Evolutionary conservation across 2,329 filamentous ascomycete genomes (phyloP).

Genomic region (Plenodomus lindquistii): DNA sequence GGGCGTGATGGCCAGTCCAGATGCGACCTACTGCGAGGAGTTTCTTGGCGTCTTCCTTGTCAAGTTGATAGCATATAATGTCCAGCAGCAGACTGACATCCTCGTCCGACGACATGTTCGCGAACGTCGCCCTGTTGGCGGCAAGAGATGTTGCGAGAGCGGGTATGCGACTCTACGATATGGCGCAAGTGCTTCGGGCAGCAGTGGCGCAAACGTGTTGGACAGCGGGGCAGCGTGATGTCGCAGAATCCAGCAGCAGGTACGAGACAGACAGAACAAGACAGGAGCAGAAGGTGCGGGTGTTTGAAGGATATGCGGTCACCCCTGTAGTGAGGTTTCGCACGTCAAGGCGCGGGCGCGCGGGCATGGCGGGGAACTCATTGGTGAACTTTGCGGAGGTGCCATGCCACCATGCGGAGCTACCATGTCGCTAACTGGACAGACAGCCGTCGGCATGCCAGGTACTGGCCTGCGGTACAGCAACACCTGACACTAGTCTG

Average conservation of each 20-base stretch:
- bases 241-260: neutral
- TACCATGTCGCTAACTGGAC: constrained; percentile 10
- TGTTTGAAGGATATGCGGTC: neutral
- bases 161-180: neutral
- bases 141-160: neutral
- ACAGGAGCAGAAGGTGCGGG: neutral
- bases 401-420: constrained; percentile 19
- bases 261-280: neutral
- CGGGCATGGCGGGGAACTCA: constrained; percentile 18
- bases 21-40: constrained; percentile 17
- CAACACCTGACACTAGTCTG: too few species aligned
- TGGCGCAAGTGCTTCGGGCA: neutral
- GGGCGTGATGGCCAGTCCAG: constrained; percentile 1
- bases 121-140: neutral
- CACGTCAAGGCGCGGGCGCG: constrained; percentile 8
- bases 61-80: constrained; percentile 16
- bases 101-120: constrained; percentile 14
- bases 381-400: constrained; percentile 12
- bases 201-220: constrained; percentile 5
- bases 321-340: neutral
- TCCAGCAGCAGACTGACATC: constrained; percentile 13
- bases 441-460: neutral
- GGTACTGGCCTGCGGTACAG: neutral
- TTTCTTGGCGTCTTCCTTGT: constrained; percentile 19
- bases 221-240: neutral